Percentiles rank a stretch among this genome's conserved stretches.
These are phyloP conservation scores for Pseudozyma hubeiensis DNA, from an alignment of 1,284 basidiomycete species.

Conservation along the genomic window DNA sequence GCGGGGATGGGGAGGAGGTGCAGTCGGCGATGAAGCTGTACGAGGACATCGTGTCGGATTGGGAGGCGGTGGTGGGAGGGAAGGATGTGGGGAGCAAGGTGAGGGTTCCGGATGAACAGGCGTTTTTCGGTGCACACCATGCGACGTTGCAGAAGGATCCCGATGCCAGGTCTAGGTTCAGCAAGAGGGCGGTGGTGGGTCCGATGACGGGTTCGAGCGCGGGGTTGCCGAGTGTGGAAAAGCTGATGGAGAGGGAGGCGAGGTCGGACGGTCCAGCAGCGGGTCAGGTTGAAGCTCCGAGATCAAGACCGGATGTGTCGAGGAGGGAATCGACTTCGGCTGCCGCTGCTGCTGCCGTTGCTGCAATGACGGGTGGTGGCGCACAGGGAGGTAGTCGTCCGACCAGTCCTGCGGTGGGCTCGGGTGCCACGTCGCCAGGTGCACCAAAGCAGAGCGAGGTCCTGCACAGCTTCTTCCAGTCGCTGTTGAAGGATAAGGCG, in stretches of 20 bases:
- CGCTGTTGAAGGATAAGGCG: slow-evolving; percentile 46
- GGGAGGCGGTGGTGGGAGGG: slow-evolving; percentile 35
- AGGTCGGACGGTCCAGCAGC: background rate
- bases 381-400: slow-evolving; percentile 23
- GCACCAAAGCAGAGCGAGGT: slow-evolving; percentile 62
- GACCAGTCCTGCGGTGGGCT: slow-evolving; percentile 29
- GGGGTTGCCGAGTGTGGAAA: slow-evolving; percentile 49
- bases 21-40: slow-evolving; percentile 59
- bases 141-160: slow-evolving; percentile 47
- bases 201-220: slow-evolving; percentile 51
- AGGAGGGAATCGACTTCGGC: slow-evolving; percentile 35
- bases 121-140: slow-evolving; percentile 52
- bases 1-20: slow-evolving; percentile 24
- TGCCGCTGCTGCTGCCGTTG: slow-evolving; percentile 28
- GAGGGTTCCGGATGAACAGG: slow-evolving; percentile 41
- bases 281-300: background rate
- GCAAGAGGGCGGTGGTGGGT: slow-evolving; percentile 49
- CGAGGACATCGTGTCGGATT: slow-evolving; percentile 61
- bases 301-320: background rate
- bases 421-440: slow-evolving; percentile 24
- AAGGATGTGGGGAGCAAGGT: slow-evolving; percentile 22
- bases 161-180: slow-evolving; percentile 32
- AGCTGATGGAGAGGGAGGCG: slow-evolving; percentile 23
- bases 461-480: slow-evolving; percentile 65
- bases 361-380: slow-evolving; percentile 22